Evolutionary conservation across 805 yeast species (phyloP).

Genomic region (Wickerhamomyces chaumierensis): DNA sequence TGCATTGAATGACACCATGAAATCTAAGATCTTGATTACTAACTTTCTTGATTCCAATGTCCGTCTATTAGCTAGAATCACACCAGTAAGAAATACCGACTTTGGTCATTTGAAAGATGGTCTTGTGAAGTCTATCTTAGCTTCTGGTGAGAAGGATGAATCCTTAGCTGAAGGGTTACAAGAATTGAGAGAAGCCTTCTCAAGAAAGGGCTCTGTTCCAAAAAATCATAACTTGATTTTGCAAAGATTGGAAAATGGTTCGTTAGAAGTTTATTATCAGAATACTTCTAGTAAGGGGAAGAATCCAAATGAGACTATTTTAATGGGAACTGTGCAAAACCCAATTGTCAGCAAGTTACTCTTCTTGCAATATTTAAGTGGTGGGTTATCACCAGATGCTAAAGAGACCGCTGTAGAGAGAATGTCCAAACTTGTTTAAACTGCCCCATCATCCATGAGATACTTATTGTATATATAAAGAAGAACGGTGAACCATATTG

Average conservation of each 20-base stretch:
- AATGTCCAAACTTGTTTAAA: slow-evolving; percentile 16
- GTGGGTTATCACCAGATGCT: slow-evolving; percentile 55
- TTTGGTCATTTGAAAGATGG: slow-evolving; percentile 87
- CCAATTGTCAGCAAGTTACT: slow-evolving; percentile 58
- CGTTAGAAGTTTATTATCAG: slow-evolving; percentile 32
- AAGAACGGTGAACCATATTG: no score
- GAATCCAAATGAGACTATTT: slow-evolving; percentile 7
- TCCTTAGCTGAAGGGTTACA: slow-evolving; percentile 51
- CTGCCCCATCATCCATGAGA: no score
- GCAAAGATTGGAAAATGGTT: slow-evolving; percentile 39
- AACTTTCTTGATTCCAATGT: slow-evolving; percentile 48
- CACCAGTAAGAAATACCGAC: slow-evolving; percentile 86
- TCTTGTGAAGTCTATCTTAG: slow-evolving; percentile 65
- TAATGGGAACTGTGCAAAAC: slow-evolving; percentile 49
- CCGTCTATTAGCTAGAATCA: slow-evolving; percentile 60
- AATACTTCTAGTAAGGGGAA: slow-evolving; percentile 25
- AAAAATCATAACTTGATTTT: slow-evolving; percentile 60
- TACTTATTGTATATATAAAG: no score
- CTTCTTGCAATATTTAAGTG: slow-evolving; percentile 67
- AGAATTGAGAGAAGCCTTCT: slow-evolving; percentile 52
- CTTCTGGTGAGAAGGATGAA: slow-evolving; percentile 41
- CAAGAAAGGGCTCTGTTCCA: slow-evolving; percentile 59
- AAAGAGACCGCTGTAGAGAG: slow-evolving; percentile 31
- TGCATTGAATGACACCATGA: slow-evolving; percentile 39
- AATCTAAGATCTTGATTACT: slow-evolving; percentile 42